Percentiles rank a stretch among this genome's conserved stretches.
Conservation (phyloP, 495 filamentous ascomycete genomes). For the Aspergillus sparsus region DNA sequence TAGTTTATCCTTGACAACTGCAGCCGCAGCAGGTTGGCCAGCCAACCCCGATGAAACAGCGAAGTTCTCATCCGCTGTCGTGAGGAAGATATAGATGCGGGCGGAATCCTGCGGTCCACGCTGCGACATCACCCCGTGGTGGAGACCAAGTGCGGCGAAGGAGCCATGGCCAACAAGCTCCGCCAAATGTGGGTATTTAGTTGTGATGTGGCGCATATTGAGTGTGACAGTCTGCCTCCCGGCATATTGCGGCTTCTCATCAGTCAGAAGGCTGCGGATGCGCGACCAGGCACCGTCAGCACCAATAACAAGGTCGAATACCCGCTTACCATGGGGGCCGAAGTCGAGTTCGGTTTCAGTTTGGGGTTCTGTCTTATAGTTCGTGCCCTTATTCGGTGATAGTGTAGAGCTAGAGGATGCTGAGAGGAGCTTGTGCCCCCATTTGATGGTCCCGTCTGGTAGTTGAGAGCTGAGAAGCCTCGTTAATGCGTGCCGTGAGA, state of each 20-base stretch:
- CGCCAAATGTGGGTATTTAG: conserved; percentile 32
- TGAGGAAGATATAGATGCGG: conserved; percentile 42
- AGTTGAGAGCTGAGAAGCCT: conserved; percentile 41
- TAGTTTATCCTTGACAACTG: conserved; percentile 27
- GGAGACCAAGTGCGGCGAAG: conserved; percentile 30
- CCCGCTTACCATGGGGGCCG: conserved; percentile 1
- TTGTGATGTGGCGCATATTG: conserved; percentile 25
- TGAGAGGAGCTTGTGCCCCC: conserved; percentile 42
- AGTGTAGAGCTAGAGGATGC: not conserved
- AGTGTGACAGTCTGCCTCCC: conserved; percentile 37
- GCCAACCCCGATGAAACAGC: conserved; percentile 27
- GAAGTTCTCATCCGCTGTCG: conserved; percentile 34
- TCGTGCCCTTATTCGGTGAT: not conserved
- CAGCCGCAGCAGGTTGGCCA: conserved; percentile 27
- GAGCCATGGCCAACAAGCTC: conserved; percentile 27
- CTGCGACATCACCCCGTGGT: conserved; percentile 34
- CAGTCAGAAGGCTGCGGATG: conserved; percentile 50
- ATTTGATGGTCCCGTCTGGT: conserved; percentile 44
- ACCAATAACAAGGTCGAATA: conserved; percentile 59
- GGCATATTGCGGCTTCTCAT: conserved; percentile 50
- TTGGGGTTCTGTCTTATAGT: conserved; percentile 13
- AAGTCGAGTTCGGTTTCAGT: conserved; percentile 18
- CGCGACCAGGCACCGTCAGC: conserved; percentile 65
- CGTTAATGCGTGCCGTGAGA: conserved; percentile 38
- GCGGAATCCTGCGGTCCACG: conserved; percentile 42